These are phyloP conservation scores for Rhynchospora pubera DNA, from an alignment of 176 grass and related monocot genomes.

Conservation along the genomic window DNA sequence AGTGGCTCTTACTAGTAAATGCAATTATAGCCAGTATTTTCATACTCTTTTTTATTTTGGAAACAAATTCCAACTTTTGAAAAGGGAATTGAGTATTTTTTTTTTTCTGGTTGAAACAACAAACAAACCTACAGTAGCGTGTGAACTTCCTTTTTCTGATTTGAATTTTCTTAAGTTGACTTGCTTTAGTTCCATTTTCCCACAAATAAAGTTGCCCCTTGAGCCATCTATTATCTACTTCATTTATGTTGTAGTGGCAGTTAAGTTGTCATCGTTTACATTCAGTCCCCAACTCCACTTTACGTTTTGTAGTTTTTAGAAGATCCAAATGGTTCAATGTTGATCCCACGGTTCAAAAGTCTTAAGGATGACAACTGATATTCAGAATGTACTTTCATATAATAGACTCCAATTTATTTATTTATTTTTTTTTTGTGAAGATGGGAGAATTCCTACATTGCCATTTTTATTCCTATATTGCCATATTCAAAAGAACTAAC, in stretches of 20 bases:
- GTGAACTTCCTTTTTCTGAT: neutral
- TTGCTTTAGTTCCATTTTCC: neutral
- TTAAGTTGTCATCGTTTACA: neutral
- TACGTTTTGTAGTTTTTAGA: neutral
- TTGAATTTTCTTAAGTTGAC: neutral
- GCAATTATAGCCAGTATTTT: neutral
- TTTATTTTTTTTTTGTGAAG: too few species aligned
- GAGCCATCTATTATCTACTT: neutral
- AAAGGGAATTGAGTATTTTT: neutral
- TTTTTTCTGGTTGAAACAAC: neutral
- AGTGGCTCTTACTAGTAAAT: conserved; percentile 7
- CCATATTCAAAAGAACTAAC: too few species aligned
- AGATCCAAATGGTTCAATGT: neutral
- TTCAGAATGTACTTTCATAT: neutral
- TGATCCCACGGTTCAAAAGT: neutral
- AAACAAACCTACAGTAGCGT: neutral
- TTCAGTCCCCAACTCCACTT: neutral
- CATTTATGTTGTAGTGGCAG: too few species aligned
- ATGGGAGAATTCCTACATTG: too few species aligned
- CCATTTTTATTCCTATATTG: too few species aligned
- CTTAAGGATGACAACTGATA: neutral
- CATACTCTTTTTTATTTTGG: neutral
- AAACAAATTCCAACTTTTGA: neutral
- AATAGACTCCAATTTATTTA: neutral
- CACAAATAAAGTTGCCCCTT: neutral